These are phyloP conservation scores for Penicillium taxi DNA, from an alignment of 495 filamentous ascomycete species.

Conservation along the genomic window DNA sequence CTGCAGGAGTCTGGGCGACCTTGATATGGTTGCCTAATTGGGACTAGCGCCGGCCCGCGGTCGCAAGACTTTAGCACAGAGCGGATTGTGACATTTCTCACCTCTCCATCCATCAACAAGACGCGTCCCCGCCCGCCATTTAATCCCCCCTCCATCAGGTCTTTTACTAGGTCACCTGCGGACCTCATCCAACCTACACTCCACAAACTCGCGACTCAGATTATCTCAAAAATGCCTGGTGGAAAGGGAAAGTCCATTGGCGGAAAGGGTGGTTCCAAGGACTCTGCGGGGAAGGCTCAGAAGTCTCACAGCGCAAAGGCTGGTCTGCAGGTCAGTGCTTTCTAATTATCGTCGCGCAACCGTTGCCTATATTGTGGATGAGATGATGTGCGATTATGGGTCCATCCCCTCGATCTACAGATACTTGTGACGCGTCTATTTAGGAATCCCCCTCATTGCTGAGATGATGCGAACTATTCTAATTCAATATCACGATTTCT, in stretches of 20 bases:
- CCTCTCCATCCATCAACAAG: conserved; percentile 47
- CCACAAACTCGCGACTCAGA: conserved; percentile 21
- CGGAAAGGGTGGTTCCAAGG: conserved; percentile 81
- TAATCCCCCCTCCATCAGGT: conserved; percentile 31
- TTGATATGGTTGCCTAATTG: conserved; percentile 23
- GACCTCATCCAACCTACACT: conserved; percentile 18
- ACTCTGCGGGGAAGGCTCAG: conserved; percentile 74
- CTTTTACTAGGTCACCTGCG: conserved; percentile 18
- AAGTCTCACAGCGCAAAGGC: conserved; percentile 98
- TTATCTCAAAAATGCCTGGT: conserved; percentile 57
- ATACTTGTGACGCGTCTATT: too few relatives aligned
- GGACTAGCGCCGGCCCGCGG: conserved; percentile 33
- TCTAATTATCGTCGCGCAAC: too few relatives aligned
- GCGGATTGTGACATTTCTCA: conserved; percentile 39
- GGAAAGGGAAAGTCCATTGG: conserved; percentile 93
- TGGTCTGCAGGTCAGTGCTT: conserved; percentile 87
- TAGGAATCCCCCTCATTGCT: too few relatives aligned
- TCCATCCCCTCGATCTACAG: too few relatives aligned
- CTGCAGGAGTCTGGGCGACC: conserved; percentile 1
- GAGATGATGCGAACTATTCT: too few relatives aligned
- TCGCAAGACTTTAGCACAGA: conserved; percentile 38
- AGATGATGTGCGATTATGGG: conserved; percentile 9
- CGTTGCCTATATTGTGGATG: too few relatives aligned
- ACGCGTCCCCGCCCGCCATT: conserved; percentile 30
- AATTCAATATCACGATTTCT: too few relatives aligned